Base-by-base conservation (phyloP, 768 basidiomycete species). In the Inosperma sp. region DNA sequence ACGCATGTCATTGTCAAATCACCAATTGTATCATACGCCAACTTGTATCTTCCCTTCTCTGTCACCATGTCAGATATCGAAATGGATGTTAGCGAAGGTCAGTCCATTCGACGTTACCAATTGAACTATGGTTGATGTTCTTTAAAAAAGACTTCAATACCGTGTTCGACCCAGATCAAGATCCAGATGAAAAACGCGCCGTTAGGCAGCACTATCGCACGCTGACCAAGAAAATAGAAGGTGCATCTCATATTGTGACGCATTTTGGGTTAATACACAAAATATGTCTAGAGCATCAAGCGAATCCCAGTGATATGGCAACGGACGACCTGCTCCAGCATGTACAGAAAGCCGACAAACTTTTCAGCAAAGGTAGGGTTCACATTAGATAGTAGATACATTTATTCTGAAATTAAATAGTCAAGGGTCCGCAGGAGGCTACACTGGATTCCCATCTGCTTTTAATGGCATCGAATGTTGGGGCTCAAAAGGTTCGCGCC, bases 361-460 rank as follows among this genome's bases (percentile, higher is more conserved):
- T 87, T 2, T 89, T 88, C 63, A 64, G 72, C 58, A 82, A 83
- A 75, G 83, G 85, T 81, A 29, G 33, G n/a, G 50, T 41, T 8
- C 44, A 43, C 63, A 5, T n/a, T 54, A 26, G 22, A 26, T 12
- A 4, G 39, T 25, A 41, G 10, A 7, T 29, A 5, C 6, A 7
- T 22, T 9, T 34, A 29, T 21, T 16, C 44, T 21, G 51, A 19
- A 9, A 27, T 56, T 19, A 34, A 17, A 30, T 45, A 86, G 88
- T 93, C 49, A 82, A 82, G 63, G 84, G 83, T 16, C 86, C 93
- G 0, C 84, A 87, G 45, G 92, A 96, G 61, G 94, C 95, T 3
- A 85, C 89, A 0, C 78, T 97, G 9, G 96, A 98, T 66, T 93
- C 95, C 0, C 76, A 79, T 34, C 77, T 94, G 19, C 79, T 98